Conservation (phyloP, 1,284 basidiomycete genomes). For the Irpex sp. region DNA sequence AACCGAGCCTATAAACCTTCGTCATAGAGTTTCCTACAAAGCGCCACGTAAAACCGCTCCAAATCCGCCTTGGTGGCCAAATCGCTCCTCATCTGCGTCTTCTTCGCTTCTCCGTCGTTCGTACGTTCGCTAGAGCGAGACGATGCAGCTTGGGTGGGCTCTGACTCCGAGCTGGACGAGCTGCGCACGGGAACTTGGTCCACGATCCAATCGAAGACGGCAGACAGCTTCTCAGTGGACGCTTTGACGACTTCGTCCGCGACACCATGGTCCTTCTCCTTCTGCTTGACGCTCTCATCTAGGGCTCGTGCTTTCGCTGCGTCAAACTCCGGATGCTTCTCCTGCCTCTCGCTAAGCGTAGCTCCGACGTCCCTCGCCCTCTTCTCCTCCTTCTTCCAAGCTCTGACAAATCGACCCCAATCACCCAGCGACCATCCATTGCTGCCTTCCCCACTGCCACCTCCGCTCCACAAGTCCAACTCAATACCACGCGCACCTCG, state of each 20-base stretch:
- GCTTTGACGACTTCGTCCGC: constrained; percentile 59
- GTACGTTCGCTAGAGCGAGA: constrained; percentile 12
- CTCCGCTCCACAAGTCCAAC: constrained; percentile 24
- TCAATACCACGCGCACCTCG: constrained; percentile 73
- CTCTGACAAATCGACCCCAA: constrained; percentile 57
- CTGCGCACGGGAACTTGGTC: constrained; percentile 55
- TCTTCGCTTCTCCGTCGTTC: constrained; percentile 17
- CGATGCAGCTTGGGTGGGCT: constrained; percentile 5
- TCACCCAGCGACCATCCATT: constrained; percentile 53
- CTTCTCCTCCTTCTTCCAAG: constrained; percentile 54
- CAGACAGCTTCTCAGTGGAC: constrained; percentile 67
- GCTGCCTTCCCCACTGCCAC: not conserved
- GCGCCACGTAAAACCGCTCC: constrained; percentile 73
- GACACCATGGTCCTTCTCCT: constrained; percentile 30
- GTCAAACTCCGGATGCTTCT: constrained; percentile 1
- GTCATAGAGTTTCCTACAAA: constrained; percentile 76
- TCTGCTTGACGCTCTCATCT: constrained; percentile 16
- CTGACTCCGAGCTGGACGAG: constrained; percentile 10
- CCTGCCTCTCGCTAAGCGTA: constrained; percentile 21
- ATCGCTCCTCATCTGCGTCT: constrained; percentile 37
- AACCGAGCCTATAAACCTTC: constrained; percentile 56
- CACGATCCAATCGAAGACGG: constrained; percentile 73
- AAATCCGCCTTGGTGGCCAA: constrained; percentile 58
- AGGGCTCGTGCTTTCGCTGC: constrained; percentile 6
- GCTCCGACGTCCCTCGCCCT: constrained; percentile 25